Percentiles rank a stretch among this genome's conserved stretches.
phyloP scores from a whole-genome alignment of 805 yeast genomes.

The Teunomyces gatunensis region DNA sequence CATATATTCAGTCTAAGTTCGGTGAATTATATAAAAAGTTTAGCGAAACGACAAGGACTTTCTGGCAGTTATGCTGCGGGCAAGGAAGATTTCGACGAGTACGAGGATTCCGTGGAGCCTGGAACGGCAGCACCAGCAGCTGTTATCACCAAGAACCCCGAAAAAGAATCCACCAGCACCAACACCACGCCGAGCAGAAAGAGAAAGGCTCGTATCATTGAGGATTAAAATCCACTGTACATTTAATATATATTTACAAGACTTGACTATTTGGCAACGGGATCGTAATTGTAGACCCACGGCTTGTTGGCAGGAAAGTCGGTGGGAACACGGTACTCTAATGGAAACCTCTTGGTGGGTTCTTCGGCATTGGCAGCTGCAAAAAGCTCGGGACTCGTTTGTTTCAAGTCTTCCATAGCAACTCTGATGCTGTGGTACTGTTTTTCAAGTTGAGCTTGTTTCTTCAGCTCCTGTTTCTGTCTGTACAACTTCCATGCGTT shows the following conservation, averaged over 20 bases:
- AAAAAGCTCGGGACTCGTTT: conserved; percentile 52
- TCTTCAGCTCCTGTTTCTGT: conserved; percentile 46
- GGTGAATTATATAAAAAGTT: conserved; percentile 58
- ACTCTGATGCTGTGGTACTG: conserved; percentile 66
- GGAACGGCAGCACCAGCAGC: conserved; percentile 6
- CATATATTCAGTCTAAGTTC: conserved; percentile 78
- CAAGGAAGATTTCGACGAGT: conserved; percentile 37
- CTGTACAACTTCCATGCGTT: conserved; percentile 76
- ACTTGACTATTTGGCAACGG: conserved; percentile 4
- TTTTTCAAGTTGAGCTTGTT: conserved; percentile 40
- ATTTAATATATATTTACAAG: conserved; percentile 1
- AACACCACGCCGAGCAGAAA: conserved; percentile 23
- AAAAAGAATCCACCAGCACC: conserved; percentile 4
- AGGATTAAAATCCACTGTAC: conserved; percentile 15
- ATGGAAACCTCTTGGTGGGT: conserved; percentile 63
- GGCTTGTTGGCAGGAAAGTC: conserved; percentile 80
- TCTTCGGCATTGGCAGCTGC: conserved; percentile 60
- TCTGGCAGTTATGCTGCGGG: conserved; percentile 21
- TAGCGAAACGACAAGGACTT: conserved; percentile 48
- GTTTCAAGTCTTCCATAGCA: conserved; percentile 71
- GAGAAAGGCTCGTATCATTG: conserved; percentile 25
- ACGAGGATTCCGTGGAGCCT: conserved; percentile 36
- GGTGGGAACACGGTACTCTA: conserved; percentile 85
- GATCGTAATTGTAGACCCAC: conserved; percentile 62
- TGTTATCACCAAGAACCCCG: neutral